phyloP scores from a whole-genome alignment of 169 alveolate genomes.

The Plasmodium vivax region DNA sequence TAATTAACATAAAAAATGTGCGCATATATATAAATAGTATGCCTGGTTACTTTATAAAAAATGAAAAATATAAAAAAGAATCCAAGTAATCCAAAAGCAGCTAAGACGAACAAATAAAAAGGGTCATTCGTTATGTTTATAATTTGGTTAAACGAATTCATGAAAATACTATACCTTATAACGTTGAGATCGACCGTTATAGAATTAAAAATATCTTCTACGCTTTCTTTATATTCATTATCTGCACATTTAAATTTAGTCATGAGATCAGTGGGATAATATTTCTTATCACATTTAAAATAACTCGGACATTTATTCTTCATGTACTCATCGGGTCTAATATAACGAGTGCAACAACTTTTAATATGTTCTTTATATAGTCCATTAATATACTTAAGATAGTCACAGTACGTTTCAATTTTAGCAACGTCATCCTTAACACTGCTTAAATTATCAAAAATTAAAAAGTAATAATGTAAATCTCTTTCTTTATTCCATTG shows the following conservation, averaged over 20 bases:
- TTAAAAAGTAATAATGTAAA: not conserved
- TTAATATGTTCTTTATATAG: not conserved
- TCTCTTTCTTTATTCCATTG: not conserved
- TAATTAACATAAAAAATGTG: not conserved
- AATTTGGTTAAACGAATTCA: not conserved
- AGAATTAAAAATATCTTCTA: not conserved
- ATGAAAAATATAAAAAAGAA: no score
- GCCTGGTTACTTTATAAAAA: no score
- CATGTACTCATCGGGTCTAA: not conserved
- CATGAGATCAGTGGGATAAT: not conserved
- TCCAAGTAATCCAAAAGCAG: not conserved
- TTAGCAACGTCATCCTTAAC: not conserved
- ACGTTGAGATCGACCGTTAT: not conserved
- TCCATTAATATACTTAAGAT: not conserved
- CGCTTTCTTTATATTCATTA: not conserved
- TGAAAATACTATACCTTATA: not conserved
- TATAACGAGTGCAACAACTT: not conserved
- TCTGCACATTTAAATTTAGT: not conserved
- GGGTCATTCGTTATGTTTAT: not conserved
- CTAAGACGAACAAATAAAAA: not conserved
- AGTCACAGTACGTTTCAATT: not conserved
- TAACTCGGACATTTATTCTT: not conserved
- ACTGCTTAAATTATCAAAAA: not conserved
- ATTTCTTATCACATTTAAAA: no score
- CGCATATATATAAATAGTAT: not conserved